A percentile compares a stretch with the other conserved stretches of the same genome.
phyloP scores from a whole-genome alignment of 2,329 filamentous ascomycete species.

The Thermothelomyces thermophilus region DNA sequence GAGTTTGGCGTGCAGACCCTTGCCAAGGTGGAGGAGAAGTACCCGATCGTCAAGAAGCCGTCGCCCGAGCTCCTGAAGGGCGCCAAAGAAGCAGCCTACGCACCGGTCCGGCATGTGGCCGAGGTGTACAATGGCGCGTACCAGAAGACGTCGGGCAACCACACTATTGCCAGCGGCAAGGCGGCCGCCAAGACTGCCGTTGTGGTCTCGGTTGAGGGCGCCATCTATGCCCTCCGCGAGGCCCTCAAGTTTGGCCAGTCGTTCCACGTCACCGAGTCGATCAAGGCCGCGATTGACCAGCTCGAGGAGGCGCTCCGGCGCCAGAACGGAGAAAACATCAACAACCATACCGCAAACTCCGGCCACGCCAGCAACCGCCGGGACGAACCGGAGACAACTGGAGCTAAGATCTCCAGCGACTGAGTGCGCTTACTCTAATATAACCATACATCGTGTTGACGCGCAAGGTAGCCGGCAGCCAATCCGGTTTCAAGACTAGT shows the following conservation, averaged over 20 bases:
- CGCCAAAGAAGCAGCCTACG: slow-evolving; percentile 53
- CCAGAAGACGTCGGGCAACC: neutral
- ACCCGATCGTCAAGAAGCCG: slow-evolving; percentile 72
- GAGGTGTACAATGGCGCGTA: slow-evolving; percentile 6
- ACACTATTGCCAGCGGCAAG: slow-evolving; percentile 59
- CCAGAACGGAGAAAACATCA: neutral
- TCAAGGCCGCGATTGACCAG: neutral
- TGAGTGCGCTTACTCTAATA: neutral
- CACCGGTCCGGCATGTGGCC: slow-evolving; percentile 43
- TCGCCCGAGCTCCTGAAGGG: slow-evolving; percentile 54
- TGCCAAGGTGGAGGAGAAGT: slow-evolving; percentile 59
- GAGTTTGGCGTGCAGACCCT: slow-evolving; percentile 67
- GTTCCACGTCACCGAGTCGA: neutral
- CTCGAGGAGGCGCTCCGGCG: slow-evolving; percentile 3
- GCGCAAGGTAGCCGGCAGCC: neutral
- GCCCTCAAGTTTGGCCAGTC: slow-evolving; percentile 39
- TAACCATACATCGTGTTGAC: neutral
- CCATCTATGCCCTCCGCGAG: slow-evolving; percentile 50
- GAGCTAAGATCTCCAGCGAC: neutral
- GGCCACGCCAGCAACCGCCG: neutral
- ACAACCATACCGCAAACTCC: neutral
- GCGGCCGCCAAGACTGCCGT: slow-evolving; percentile 62
- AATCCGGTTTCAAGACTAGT: too few species aligned
- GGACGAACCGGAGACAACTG: neutral
- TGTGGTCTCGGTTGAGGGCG: slow-evolving; percentile 58